phyloP scores from a whole-genome alignment of 176 grass and related monocot genomes.

The Ensete ventricosum region DNA sequence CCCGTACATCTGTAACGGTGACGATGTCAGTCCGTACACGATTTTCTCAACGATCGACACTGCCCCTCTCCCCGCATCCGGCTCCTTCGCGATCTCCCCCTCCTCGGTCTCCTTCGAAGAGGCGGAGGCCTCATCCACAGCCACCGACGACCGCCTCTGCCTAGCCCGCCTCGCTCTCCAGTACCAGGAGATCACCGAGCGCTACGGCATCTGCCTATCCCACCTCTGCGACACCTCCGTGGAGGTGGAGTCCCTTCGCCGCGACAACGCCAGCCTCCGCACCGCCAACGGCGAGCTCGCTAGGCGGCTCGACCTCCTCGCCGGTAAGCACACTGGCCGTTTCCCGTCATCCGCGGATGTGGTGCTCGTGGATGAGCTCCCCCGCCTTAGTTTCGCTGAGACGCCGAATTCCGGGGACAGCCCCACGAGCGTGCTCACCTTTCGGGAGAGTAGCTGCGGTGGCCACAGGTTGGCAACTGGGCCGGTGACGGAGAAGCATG shows the following conservation, averaged over 20 bases:
- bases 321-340: constrained; percentile 25
- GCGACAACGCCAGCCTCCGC: constrained; percentile 65
- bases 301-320: constrained; percentile 34
- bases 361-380: constrained; percentile 46
- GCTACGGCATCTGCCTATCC: constrained; percentile 76
- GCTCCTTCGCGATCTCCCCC: constrained; percentile 65
- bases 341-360: constrained; percentile 10
- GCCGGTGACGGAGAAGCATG: constrained; percentile 32
- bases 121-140: neutral
- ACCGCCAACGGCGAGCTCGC: constrained; percentile 60
- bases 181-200: constrained; percentile 71
- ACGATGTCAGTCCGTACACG: constrained; percentile 58
- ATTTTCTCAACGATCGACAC: constrained; percentile 44
- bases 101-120: constrained; percentile 46
- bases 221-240: constrained; percentile 65
- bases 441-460: constrained; percentile 1
- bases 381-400: constrained; percentile 28
- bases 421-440: constrained; percentile 25
- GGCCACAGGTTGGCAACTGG: neutral
- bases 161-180: constrained; percentile 71
- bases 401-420: constrained; percentile 23
- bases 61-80: constrained; percentile 28
- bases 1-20: constrained; percentile 27
- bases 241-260: constrained; percentile 51
- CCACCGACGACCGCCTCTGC: constrained; percentile 56